Base-by-base conservation (phyloP, 2,329 filamentous ascomycete genomes). In the Sporothrix phasma region DNA sequence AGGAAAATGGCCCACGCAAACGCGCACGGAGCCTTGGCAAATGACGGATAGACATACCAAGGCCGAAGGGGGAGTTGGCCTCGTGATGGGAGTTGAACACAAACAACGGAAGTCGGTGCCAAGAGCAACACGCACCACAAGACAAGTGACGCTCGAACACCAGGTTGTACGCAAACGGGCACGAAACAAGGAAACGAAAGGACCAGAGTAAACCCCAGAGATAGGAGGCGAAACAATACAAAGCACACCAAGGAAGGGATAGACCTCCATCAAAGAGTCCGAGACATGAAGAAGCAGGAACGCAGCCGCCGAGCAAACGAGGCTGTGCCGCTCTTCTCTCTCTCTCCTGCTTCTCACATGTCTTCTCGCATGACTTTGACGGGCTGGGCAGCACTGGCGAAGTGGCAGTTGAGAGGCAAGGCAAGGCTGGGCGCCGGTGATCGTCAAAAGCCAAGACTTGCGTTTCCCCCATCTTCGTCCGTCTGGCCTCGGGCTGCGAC, bases 371-470 rank as follows among this genome's bases (percentile, higher is more conserved):
- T n/a, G n/a, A n/a, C n/a, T n/a, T n/a, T n/a, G n/a, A 29, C 13
- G 5, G 45, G 13, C 11, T 15, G 22, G n/a, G 45, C 26, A 26
- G 26, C 47, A 51, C 17, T 31, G 47, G 26, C 10, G 6, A 34
- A n/a, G 31, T 19, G n/a, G 31, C 31, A 39, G 31, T 39, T 39
- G 31, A n/a, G 19, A 56, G n/a, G 31, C 5, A 56, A 39, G 51
- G 54, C 54, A 58, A 58, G 54, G 54, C 54, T 58, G 54, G 54
- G 37, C 37, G 29, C 13, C 7, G 34, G 7, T n/a, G 54, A 58
- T 58, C 54, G 54, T 26, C 54, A 41, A n/a, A n/a, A 58, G 54
- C 54, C 54, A 58, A 58, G 37, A 58, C 54, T n/a, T 8, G 22
- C 54, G 43, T 2, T 11, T 8, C 19, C 13, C 11, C 31, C 19